phyloP scores from a whole-genome alignment of 2,329 filamentous ascomycete species.

The Neonectria coccinea region DNA sequence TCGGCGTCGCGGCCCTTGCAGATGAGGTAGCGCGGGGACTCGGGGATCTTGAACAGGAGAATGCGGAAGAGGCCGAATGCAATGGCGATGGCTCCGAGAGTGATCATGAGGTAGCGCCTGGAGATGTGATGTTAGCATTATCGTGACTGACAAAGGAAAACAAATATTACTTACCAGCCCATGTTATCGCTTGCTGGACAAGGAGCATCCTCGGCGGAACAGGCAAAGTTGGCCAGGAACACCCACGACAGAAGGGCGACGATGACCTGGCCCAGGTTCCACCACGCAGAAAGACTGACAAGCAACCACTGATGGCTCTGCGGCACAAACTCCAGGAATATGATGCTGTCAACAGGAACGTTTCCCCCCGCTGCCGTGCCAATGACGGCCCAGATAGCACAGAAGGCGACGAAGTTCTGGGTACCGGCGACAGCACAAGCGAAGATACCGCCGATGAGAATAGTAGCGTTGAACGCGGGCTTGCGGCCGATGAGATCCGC shows the following conservation, averaged over 20 bases:
- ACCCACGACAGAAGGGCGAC: conserved; percentile 51
- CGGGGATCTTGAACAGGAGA: conserved; percentile 56
- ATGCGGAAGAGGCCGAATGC: conserved; percentile 55
- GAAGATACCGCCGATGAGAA: conserved; percentile 63
- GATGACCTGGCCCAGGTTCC: conserved; percentile 62
- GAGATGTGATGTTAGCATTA: not conserved
- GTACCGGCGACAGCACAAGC: conserved; percentile 68
- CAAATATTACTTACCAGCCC: conserved; percentile 52
- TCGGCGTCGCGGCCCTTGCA: conserved; percentile 58
- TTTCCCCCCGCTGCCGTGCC: conserved; percentile 58
- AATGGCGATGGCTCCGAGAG: conserved; percentile 55
- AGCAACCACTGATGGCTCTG: conserved; percentile 58
- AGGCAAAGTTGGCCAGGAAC: conserved; percentile 53
- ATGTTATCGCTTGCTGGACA: conserved; percentile 57
- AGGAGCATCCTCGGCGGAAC: conserved; percentile 43
- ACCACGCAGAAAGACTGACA: conserved; percentile 56
- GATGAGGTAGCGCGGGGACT: conserved; percentile 58
- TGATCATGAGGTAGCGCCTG: conserved; percentile 55
- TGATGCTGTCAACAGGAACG: conserved; percentile 59
- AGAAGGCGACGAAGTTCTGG: conserved; percentile 68
- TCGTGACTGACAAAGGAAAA: not conserved
- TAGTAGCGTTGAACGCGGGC: conserved; percentile 59
- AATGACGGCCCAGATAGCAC: conserved; percentile 64
- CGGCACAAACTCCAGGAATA: conserved; percentile 62
- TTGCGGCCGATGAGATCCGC: conserved; percentile 56